Evolutionary conservation across 805 yeast species (phyloP).

Genomic region (Metschnikowia gruessii): DNA sequence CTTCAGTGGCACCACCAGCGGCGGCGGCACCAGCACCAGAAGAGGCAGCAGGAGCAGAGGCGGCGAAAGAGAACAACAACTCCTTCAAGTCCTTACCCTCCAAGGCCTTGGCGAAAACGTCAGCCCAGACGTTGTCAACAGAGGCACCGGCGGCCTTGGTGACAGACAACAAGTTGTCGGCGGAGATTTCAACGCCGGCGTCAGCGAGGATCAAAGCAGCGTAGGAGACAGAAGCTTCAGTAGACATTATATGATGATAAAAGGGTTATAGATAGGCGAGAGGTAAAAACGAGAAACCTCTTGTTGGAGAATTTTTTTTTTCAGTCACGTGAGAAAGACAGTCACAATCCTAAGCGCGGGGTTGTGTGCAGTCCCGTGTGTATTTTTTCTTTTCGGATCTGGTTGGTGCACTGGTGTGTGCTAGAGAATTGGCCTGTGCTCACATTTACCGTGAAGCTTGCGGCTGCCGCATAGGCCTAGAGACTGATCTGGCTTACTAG

Average conservation of each 20-base stretch:
- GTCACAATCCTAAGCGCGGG: too few species aligned
- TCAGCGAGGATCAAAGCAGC: slow-evolving; percentile 99
- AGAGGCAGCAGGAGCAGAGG: slow-evolving; percentile 79
- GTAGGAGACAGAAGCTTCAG: slow-evolving; percentile 91
- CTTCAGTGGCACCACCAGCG: slow-evolving; percentile 72
- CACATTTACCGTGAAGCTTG: too few species aligned
- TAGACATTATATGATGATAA: slow-evolving; percentile 56
- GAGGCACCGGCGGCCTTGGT: slow-evolving; percentile 80
- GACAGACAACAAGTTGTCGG: slow-evolving; percentile 78
- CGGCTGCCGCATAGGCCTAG: too few species aligned
- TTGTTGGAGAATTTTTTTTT: slow-evolving; percentile 12
- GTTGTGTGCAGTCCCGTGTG: too few species aligned
- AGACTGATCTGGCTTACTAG: too few species aligned
- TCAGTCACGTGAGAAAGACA: slow-evolving; percentile 17
- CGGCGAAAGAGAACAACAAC: slow-evolving; percentile 56
- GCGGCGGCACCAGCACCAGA: slow-evolving; percentile 68
- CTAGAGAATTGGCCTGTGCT: background rate
- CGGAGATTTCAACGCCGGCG: slow-evolving; percentile 89
- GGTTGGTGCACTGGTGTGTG: background rate
- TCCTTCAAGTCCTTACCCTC: slow-evolving; percentile 82
- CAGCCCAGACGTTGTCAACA: slow-evolving; percentile 82
- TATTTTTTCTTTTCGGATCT: background rate
- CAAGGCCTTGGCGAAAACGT: slow-evolving; percentile 84
- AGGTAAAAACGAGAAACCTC: slow-evolving; percentile 2
- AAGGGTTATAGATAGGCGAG: too few species aligned